Base-by-base conservation (phyloP, 208 protist species). In the Perkinsela sp. region DNA sequence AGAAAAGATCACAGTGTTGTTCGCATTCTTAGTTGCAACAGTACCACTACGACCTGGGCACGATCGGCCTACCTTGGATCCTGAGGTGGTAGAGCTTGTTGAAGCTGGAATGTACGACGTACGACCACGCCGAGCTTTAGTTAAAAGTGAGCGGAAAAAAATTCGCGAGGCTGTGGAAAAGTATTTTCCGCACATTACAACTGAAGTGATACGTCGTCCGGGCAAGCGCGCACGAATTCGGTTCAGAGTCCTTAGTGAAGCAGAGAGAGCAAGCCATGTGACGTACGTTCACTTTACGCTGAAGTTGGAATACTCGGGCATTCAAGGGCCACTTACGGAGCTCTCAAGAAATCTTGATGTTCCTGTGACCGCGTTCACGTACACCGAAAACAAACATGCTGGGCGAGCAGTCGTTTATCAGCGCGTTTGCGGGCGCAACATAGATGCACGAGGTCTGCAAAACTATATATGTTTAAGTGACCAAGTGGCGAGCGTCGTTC, bases 351-450 rank as follows among this genome's bases (percentile, higher is more conserved):
- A 75, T 28, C 74, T 94, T 67, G 40, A 72, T 69, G 32, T 92
- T n/a, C 76, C 76, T 57, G 67, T 70, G 0, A 82, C 84, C 15
- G 72, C 82, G 68, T 78, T 96, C 68, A 73, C 82, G 70, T 94
- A 88, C 71, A 89, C 91, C 66, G 93, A 91, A 31, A 95, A 89
- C 16, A 96, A 96, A 74, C 91, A 96, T 73, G 91, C 91, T 77
- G 83, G 90, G n/a, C n/a, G n/a, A 31, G 93, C 81, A 0, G 82
- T 95, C 31, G 95, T 91, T 1, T 73, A 85, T 66, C 93, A 96
- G 77, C 79, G 82, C 30, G 82, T 93, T 29, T 83, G 88, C 1
- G 79, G 85, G 1, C 80, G 76, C 22, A 75, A 82, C 29, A 72
- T 94, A 22, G 74, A 72, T 6, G 68, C 83, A 22, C 72, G 78